Evolutionary conservation across 495 filamentous ascomycete species (phyloP).

Genomic region (Apodospora peruviana): DNA sequence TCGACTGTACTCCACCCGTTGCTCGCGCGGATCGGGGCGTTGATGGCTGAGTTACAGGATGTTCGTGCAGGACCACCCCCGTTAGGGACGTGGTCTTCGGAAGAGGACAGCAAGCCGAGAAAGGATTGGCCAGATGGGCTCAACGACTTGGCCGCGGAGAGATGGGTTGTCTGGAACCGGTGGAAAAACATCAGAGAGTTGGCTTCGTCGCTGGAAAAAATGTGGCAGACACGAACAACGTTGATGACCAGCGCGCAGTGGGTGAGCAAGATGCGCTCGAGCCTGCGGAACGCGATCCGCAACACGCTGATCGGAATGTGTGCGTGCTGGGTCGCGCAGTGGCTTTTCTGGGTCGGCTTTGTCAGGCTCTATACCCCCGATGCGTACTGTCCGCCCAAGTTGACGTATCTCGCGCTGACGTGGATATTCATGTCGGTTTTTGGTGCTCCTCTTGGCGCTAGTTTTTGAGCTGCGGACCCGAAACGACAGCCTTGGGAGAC

Average conservation of each 20-base stretch:
- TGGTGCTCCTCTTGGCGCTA: not conserved
- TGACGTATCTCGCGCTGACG: not conserved
- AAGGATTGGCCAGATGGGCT: not conserved
- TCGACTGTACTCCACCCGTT: not conserved
- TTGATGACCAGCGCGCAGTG: not conserved
- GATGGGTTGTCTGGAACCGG: not conserved
- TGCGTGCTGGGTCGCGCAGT: not conserved
- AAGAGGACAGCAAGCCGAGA: not conserved
- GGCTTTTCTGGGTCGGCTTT: slow-evolving; percentile 2
- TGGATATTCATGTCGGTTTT: not conserved
- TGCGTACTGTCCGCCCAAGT: not conserved
- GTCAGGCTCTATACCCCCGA: slow-evolving; percentile 1
- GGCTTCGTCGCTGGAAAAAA: not conserved
- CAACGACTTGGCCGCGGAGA: not conserved
- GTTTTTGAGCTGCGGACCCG: not conserved
- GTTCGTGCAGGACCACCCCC: not conserved
- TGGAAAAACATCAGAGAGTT: not conserved
- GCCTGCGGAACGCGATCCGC: not conserved
- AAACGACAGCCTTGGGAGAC: too few species aligned
- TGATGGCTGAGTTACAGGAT: not conserved
- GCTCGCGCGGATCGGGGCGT: not conserved
- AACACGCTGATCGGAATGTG: not conserved
- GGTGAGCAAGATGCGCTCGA: not conserved
- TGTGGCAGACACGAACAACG: not conserved
- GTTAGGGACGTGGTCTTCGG: not conserved